Evolutionary conservation across 2,329 filamentous ascomycete genomes (phyloP), one percentile per base, ranked within the genome.

Genomic region (Daldinia eschscholtzii): DNA sequence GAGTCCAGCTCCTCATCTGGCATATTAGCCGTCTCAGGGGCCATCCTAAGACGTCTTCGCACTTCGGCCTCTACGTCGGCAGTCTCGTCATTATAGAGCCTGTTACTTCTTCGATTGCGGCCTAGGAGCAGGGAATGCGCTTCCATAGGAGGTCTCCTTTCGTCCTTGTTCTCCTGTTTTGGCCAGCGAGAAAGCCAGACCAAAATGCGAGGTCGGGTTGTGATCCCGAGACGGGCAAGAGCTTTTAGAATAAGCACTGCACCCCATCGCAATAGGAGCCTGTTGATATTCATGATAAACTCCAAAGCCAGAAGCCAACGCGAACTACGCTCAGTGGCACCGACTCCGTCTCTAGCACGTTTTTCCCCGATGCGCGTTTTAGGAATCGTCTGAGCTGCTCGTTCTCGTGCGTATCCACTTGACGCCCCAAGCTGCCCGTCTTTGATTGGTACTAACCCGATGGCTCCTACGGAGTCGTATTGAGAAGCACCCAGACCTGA

Each of bases 61-160:
- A 94, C 89, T 77, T 96, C 93, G 1, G 83, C 85, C 79, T 98
- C 95, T 1, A 98, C 89, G 74, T 98, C 94, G 30, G 93, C 88
- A 39, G 89, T 84, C 37, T 91, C 86, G 69, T 88, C 84, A 20
- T 83, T 84, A 1, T 90, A 87, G 28, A 91, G 80, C 26, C 83
- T 81, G 33, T 88, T 79, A 66, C 84, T 82, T 4, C 86, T 87
- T 48, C 88, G 83, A 41, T 84, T 82, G 7, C 82, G 83, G 3
- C 86, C 73, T 41, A 88, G 80, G 81, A 84, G 88, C 71, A 88
- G 20, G 83, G 74, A 1, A 78, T 61, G 64, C 26, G 70, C 55
- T 26, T 70, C 64, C 61, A 73, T 58, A 46, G 65, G 46, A 15
- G 71, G 39, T 18, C 72, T 64, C 18, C 67, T 72, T 64, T 78